Percentiles rank a stretch among this genome's conserved stretches.
phyloP scores from a whole-genome alignment of 2,329 filamentous ascomycete species.

The Aspergillus aculeatus region DNA sequence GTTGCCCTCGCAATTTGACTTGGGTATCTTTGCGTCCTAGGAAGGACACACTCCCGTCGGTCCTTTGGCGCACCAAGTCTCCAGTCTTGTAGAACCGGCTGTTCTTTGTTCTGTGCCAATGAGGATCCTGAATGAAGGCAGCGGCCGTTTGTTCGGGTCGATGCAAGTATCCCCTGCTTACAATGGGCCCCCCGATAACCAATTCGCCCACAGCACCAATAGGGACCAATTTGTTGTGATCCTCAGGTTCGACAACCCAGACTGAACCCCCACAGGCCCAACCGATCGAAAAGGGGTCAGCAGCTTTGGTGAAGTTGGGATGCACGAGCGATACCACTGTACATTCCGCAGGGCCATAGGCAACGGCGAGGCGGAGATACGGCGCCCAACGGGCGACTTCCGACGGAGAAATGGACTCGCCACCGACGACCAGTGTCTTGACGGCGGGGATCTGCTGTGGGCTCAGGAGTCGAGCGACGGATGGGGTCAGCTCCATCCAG shows the following conservation, averaged over 20 bases:
- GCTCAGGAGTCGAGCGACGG: conserved; percentile 47
- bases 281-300: conserved; percentile 7
- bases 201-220: conserved; percentile 40
- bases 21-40: conserved; percentile 53
- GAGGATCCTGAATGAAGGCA: conserved; percentile 27
- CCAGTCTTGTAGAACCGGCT: conserved; percentile 35
- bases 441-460: conserved; percentile 39
- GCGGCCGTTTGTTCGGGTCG: conserved; percentile 23
- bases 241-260: conserved; percentile 28
- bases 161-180: conserved; percentile 42
- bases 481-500: conserved; percentile 57
- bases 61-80: conserved; percentile 33
- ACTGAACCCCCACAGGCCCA: conserved; percentile 11
- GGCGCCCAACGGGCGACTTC: conserved; percentile 37
- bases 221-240: conserved; percentile 15
- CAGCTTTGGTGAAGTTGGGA: not conserved
- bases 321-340: conserved; percentile 1
- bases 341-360: conserved; percentile 14
- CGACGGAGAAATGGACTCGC: conserved; percentile 20
- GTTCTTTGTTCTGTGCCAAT: conserved; percentile 10
- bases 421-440: conserved; percentile 29
- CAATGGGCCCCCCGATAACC: conserved; percentile 41
- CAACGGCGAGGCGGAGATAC: conserved; percentile 20
- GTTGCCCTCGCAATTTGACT: conserved; percentile 26
- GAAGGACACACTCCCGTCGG: conserved; percentile 31